Evolutionary conservation across 2,329 filamentous ascomycete genomes (phyloP).

Genomic region (Cladosporium austrohemisphaericum): DNA sequence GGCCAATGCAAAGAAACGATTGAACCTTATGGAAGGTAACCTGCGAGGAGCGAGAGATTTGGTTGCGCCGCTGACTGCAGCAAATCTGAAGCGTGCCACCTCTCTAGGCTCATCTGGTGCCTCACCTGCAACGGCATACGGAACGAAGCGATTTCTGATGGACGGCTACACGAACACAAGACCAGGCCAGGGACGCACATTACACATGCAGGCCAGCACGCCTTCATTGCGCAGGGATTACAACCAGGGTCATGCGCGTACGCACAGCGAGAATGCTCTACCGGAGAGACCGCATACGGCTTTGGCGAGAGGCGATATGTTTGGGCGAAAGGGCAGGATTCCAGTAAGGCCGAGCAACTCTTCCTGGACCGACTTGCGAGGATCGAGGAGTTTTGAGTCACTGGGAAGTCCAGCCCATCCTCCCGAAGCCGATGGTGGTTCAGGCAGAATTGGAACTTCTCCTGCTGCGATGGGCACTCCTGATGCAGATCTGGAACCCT

Average conservation of each 20-base stretch:
- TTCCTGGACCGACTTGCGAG: conserved; percentile 13
- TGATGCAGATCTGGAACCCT: conserved; percentile 38
- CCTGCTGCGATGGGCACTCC: conserved; percentile 31
- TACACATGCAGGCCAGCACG: conserved; percentile 30
- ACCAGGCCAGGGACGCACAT: conserved; percentile 18
- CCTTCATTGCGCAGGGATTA: conserved; percentile 29
- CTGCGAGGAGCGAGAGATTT: conserved; percentile 66
- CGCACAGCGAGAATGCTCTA: conserved; percentile 59
- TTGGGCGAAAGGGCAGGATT: conserved; percentile 18
- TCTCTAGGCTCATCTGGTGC: conserved; percentile 24
- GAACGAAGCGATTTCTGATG: conserved; percentile 18
- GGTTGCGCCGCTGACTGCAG: conserved; percentile 34
- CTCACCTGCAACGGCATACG: neutral
- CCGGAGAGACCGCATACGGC: conserved; percentile 32
- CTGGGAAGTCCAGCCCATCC: neutral
- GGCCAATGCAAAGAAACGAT: conserved; percentile 82
- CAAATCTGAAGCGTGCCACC: conserved; percentile 37
- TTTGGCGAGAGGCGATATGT: conserved; percentile 12
- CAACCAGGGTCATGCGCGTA: conserved; percentile 53
- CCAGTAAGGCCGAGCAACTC: conserved; percentile 19
- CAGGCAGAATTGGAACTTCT: neutral
- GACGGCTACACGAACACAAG: conserved; percentile 21
- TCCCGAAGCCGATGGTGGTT: neutral
- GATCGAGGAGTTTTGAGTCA: conserved; percentile 7
- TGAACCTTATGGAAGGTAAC: conserved; percentile 93